Evolutionary conservation across 225 moss, liverwort and hornwort genomes (phyloP).

Genomic region (Pseudisothecium myosuroides): DNA sequence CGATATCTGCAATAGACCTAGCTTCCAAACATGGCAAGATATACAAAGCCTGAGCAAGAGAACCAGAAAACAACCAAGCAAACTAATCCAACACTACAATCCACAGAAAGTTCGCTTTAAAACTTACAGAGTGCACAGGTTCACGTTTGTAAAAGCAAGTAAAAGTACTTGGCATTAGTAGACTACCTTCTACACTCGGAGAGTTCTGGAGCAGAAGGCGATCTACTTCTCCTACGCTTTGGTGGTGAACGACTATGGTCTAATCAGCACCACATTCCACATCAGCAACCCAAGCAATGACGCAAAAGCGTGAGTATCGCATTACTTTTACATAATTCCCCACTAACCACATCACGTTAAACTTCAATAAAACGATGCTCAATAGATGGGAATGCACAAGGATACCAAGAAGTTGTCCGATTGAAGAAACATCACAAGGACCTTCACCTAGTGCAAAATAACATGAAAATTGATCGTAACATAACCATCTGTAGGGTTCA

Average conservation of each 20-base stretch:
- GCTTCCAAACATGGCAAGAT: neutral
- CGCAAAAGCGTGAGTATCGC: neutral
- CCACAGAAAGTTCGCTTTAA: neutral
- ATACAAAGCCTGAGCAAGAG: neutral
- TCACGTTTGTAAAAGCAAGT: neutral
- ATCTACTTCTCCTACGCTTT: constrained; percentile 58
- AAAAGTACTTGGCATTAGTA: neutral
- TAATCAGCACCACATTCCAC: constrained; percentile 3
- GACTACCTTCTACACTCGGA: constrained; percentile 49
- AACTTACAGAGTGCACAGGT: neutral
- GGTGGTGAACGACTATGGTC: constrained; percentile 43
- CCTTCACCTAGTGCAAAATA: neutral
- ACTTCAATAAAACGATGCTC: neutral
- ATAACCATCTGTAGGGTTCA: neutral
- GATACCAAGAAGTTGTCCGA: neutral
- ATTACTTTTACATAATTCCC: neutral
- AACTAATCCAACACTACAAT: neutral
- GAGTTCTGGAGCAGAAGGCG: constrained; percentile 35
- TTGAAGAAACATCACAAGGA: neutral
- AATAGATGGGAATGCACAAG: neutral
- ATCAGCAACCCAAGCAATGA: constrained; percentile 7
- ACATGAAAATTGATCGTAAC: neutral
- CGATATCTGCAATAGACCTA: neutral
- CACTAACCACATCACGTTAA: neutral
- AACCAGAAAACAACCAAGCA: neutral